Base-by-base conservation (phyloP, 306 rosid genomes). In the Cucurbita moschata region DNA sequence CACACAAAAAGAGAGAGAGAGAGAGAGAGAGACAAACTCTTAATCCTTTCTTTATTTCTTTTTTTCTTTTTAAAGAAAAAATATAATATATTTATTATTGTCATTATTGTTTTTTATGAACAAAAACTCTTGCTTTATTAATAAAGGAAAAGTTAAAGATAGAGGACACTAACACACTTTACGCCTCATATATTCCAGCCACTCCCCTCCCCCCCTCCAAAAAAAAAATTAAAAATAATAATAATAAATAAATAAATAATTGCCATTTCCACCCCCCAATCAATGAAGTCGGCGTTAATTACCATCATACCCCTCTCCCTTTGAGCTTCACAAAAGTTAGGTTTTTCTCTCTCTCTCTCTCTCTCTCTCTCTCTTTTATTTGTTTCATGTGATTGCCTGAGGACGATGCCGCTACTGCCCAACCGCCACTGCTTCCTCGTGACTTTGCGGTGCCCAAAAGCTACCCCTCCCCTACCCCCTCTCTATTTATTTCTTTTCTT, bases 131-230 rank as follows among this genome's bases (percentile, higher is more conserved):
- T 67, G 10, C 73, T 67, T 67, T 67, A 67, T 46, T 67, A 67
- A 46, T 67, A 67, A 67, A 67, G 56, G 73, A 67, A 67, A 67
- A 67, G 55, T 67, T 46, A 67, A 67, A 67, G 73, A 42, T 65
- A 18, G 50, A 64, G 50, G 71, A 64, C 71, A 64, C 35, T 64
- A 40, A 64, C 10, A 64, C 71, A 64, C 71, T 64, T 64, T 64
- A 64, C 71, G 71, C 71, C 71, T 64, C 71, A 16, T 64, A 40
- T 64, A 64, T 64, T 64, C 51, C 47, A 42, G 1, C 47, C 69
- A 37, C 67, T 1, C 63, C 39, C 39, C 8, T 30, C 35, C 35
- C 35, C 35, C 35, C 35, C 35, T 1, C 26, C 26, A 26, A 30
- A 30, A 30, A 30, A 30, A 2, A 30, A 0, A 1, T 26, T 26